Evolutionary conservation across 2,329 filamentous ascomycete genomes (phyloP), one percentile per base, ranked within the genome.

Genomic region (Passalora sequoiae): DNA sequence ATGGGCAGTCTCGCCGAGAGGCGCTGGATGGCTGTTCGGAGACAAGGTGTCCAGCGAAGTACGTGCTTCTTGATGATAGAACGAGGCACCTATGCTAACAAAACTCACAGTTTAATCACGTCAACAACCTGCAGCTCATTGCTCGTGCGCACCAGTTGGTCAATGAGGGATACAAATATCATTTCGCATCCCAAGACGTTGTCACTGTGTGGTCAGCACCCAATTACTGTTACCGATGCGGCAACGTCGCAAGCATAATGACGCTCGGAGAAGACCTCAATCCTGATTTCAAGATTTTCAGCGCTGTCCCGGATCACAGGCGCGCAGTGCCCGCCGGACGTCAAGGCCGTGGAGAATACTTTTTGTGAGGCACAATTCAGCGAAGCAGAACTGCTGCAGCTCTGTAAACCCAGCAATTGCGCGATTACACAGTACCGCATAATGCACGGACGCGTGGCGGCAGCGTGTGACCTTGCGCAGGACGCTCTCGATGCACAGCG

Each of bases 191-290:
- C 65, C 91, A 92, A 69, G 94, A 94, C 9, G 89, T 96, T 30
- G 89, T 95, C 13, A 85, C 81, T 1, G 81, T 85, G 17, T 85
- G 81, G 91, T 94, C 86, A 1, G 89, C 89, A 7, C 89, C 89
- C 1, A 96, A 96, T 65, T 96, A 96, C 72, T 96, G 89, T 70
- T 96, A 96, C 69, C 81, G 88, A 51, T 96, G 89, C 61, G 89
- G 89, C 42, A 97, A 97, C 59, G 89, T 85, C 49, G 81, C 81
- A 15, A 81, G 77, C 4, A 94, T 96, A 63, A 95, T 95, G 83
- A 89, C 89, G 40, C 81, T 96, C 20, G 82, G 84, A 54, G 84
- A 85, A 59, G 84, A 92, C 59, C 74, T 96, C 40, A 82, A 88
- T 48, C 89, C 91, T 22, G 87, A 86, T 59, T 98, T 98, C 71